Conservation (phyloP, 1,284 basidiomycete species). For the Pascua guehoae region DNA sequence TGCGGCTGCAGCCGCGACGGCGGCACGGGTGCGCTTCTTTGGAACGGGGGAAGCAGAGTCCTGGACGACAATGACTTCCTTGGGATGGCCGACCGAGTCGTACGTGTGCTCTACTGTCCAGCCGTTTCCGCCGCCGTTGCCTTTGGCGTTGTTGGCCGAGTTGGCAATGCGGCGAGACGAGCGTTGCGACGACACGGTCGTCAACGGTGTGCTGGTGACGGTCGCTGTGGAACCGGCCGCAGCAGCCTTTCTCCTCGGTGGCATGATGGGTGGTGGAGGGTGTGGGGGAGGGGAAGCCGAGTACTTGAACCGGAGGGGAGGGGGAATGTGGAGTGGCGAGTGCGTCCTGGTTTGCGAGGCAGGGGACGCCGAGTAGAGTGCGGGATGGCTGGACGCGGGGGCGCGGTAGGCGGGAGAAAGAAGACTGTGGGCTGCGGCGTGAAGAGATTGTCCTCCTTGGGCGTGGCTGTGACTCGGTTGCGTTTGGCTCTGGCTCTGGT, state of each 20-base stretch:
- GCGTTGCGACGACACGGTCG: constrained; percentile 16
- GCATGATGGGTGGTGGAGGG: constrained; percentile 23
- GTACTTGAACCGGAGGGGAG: constrained; percentile 43
- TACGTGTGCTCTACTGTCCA: constrained; percentile 46
- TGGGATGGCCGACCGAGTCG: constrained; percentile 41
- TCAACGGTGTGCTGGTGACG: constrained; percentile 15
- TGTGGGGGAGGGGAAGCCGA: constrained; percentile 29
- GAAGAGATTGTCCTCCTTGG: too few species aligned
- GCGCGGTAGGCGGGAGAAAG: too few species aligned
- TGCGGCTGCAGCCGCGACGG: constrained; percentile 31
- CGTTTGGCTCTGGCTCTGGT: too few species aligned
- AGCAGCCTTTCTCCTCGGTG: constrained; percentile 34
- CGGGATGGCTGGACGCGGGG: neutral
- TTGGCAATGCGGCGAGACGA: constrained; percentile 12
- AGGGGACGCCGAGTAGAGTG: too few species aligned
- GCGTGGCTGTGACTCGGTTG: too few species aligned
- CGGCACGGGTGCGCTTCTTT: constrained; percentile 41
- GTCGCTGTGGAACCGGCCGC: constrained; percentile 21
- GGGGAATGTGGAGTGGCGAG: constrained; percentile 39
- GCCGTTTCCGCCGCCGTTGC: constrained; percentile 36
- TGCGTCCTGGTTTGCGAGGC: constrained; percentile 3
- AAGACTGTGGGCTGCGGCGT: too few species aligned
- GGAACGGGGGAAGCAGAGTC: constrained; percentile 34
- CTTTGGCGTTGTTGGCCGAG: constrained; percentile 9
- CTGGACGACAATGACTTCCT: constrained; percentile 46